Evolutionary conservation across 2,329 filamentous ascomycete genomes (phyloP).

Genomic region (Penicillium sp.): DNA sequence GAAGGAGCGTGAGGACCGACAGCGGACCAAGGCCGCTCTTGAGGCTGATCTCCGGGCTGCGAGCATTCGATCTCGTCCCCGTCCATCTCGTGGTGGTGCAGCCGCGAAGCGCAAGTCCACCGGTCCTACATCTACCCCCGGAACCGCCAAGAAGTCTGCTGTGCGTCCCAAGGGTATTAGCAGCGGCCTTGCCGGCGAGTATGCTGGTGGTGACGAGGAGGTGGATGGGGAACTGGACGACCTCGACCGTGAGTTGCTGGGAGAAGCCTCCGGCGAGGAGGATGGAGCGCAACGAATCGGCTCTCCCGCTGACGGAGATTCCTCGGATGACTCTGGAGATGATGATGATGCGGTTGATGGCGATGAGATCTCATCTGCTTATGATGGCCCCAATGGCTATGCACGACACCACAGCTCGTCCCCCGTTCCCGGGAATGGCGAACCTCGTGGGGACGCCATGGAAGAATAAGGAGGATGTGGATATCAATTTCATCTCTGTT

Average conservation of each 20-base stretch:
- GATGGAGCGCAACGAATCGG: slow-evolving; percentile 26
- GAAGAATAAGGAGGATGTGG: slow-evolving; percentile 20
- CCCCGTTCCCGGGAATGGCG: slow-evolving; percentile 21
- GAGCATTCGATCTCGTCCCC: slow-evolving; percentile 19
- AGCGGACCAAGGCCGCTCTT: slow-evolving; percentile 28
- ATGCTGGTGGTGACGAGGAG: slow-evolving; percentile 26
- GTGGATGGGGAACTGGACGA: slow-evolving; percentile 39
- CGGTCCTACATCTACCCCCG: slow-evolving; percentile 19
- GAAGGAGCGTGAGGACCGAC: slow-evolving; percentile 39
- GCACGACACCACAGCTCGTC: slow-evolving; percentile 34
- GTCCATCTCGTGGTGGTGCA: slow-evolving; percentile 19
- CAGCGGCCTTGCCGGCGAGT: slow-evolving; percentile 22
- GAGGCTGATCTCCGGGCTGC: slow-evolving; percentile 23
- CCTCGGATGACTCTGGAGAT: slow-evolving; percentile 36
- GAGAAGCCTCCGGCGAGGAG: slow-evolving; percentile 39
- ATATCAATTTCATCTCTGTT: slow-evolving; percentile 7
- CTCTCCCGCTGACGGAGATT: slow-evolving; percentile 27
- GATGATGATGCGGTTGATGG: slow-evolving; percentile 29
- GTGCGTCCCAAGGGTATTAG: slow-evolving; percentile 28
- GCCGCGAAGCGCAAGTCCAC: slow-evolving; percentile 33
- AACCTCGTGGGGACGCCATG: slow-evolving; percentile 26
- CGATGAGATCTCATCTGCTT: slow-evolving; percentile 34
- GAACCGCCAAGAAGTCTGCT: slow-evolving; percentile 22
- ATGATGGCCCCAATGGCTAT: slow-evolving; percentile 34
- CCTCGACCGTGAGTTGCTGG: slow-evolving; percentile 39